A percentile compares a stretch with the other conserved stretches of the same genome.
Evolutionary conservation across 2,329 filamentous ascomycete species (phyloP).

Genomic region (Macrophomina tecta): DNA sequence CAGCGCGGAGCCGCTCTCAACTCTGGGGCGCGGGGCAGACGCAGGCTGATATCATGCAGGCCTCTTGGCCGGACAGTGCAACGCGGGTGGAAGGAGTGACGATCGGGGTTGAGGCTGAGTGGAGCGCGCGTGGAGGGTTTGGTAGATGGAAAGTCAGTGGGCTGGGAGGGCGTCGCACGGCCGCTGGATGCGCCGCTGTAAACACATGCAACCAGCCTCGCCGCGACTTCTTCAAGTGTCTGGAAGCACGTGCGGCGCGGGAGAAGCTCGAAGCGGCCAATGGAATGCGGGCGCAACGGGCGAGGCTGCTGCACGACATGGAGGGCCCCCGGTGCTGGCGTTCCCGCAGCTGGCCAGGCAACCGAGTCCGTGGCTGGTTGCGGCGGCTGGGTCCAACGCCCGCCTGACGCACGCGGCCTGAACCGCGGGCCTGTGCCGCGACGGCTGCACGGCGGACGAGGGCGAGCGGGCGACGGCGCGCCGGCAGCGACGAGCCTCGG

Average conservation of each 20-base stretch:
- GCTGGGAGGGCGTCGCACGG: constrained; percentile 20
- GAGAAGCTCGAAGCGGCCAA: constrained; percentile 6
- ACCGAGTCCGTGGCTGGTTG: constrained; percentile 18
- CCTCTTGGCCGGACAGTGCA: background rate
- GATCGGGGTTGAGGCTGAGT: constrained; percentile 1
- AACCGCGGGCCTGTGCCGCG: background rate
- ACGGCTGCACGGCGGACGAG: background rate
- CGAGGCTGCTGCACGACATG: constrained; percentile 25
- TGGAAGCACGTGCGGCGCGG: constrained; percentile 18
- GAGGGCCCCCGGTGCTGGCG: constrained; percentile 16
- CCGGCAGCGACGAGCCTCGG: background rate
- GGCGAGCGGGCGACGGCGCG: background rate
- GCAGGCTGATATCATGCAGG: constrained; percentile 17
- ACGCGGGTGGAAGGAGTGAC: background rate
- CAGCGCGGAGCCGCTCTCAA: constrained; percentile 3
- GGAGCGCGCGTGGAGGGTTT: constrained; percentile 3
- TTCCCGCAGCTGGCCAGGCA: constrained; percentile 25
- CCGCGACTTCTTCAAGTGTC: constrained; percentile 1
- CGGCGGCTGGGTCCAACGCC: constrained; percentile 9
- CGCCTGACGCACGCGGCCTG: background rate
- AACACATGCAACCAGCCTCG: constrained; percentile 25
- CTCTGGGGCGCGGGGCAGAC: background rate
- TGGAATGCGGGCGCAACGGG: constrained; percentile 10
- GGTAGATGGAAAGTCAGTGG: constrained; percentile 15
- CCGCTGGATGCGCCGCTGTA: constrained; percentile 24